phyloP scores from a whole-genome alignment of 371 early-diverging fungal species.

The Dichotomocladium elegans region DNA sequence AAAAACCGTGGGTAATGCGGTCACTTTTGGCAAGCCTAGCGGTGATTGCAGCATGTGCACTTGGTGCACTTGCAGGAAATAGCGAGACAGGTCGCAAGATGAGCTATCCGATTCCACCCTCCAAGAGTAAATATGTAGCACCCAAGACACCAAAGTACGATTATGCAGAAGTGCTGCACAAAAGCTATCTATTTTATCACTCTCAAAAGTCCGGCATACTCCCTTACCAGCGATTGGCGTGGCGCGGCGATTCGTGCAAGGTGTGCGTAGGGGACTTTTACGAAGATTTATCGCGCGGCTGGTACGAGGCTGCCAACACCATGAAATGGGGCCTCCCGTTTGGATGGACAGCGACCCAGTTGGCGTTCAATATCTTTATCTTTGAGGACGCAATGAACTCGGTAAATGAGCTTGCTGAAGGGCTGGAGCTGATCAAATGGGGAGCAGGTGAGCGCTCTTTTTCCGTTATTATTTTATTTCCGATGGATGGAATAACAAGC shows the following conservation, averaged over 20 bases:
- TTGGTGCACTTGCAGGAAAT: neutral
- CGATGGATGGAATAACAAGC: neutral
- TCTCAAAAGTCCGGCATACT: slow-evolving; percentile 52
- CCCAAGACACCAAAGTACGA: slow-evolving; percentile 47
- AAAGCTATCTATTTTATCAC: slow-evolving; percentile 52
- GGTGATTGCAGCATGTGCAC: neutral
- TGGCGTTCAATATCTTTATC: slow-evolving; percentile 50
- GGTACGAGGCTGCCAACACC: slow-evolving; percentile 65
- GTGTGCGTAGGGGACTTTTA: slow-evolving; percentile 51
- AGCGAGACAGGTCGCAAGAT: slow-evolving; percentile 27
- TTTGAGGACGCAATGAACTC: slow-evolving; percentile 51
- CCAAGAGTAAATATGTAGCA: slow-evolving; percentile 32
- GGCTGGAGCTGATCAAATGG: slow-evolving; percentile 43
- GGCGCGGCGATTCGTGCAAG: slow-evolving; percentile 56
- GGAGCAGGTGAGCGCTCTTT: slow-evolving; percentile 39
- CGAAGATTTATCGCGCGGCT: slow-evolving; percentile 53
- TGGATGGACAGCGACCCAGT: slow-evolving; percentile 47
- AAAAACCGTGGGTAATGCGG: neutral
- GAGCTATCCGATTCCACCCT: slow-evolving; percentile 27
- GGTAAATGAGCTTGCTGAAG: slow-evolving; percentile 51
- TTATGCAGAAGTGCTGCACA: slow-evolving; percentile 55
- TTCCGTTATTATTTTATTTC: neutral
- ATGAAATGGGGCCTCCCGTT: slow-evolving; percentile 63
- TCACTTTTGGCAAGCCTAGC: neutral
- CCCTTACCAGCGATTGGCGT: slow-evolving; percentile 55